Conservation (phyloP, 495 filamentous ascomycete species). For the Trichoderma parareesei region DNA sequence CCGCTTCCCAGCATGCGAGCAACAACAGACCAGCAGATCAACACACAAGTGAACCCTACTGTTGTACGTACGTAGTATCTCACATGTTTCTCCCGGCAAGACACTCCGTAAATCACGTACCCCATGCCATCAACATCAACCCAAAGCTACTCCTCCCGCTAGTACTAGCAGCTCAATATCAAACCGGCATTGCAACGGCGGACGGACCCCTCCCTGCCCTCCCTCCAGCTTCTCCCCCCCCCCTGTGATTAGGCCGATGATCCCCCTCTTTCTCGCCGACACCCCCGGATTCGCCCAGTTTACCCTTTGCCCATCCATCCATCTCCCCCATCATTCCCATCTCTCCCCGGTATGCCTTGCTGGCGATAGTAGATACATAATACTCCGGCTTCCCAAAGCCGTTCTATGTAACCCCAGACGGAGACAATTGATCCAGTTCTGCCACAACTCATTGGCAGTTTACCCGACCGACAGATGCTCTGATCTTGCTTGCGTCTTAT, state of each 20-base stretch:
- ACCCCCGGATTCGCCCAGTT: background rate
- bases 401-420: background rate
- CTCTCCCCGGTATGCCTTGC: background rate
- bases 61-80: background rate
- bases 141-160: background rate
- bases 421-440: background rate
- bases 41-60: background rate
- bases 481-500: background rate
- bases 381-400: background rate
- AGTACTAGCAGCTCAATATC: background rate
- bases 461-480: background rate
- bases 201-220: background rate
- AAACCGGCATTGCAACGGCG: background rate
- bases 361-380: background rate
- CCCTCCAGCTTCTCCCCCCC: background rate
- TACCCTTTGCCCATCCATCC: too few species aligned
- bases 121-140: too few species aligned
- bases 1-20: too few species aligned
- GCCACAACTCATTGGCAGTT: background rate
- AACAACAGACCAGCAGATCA: too few species aligned
- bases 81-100: too few species aligned
- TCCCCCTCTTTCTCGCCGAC: background rate
- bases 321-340: background rate
- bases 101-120: too few species aligned
- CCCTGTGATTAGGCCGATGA: slow-evolving; percentile 5